phyloP scores from a whole-genome alignment of 2,329 filamentous ascomycete species.

The Colletotrichum incanum region DNA sequence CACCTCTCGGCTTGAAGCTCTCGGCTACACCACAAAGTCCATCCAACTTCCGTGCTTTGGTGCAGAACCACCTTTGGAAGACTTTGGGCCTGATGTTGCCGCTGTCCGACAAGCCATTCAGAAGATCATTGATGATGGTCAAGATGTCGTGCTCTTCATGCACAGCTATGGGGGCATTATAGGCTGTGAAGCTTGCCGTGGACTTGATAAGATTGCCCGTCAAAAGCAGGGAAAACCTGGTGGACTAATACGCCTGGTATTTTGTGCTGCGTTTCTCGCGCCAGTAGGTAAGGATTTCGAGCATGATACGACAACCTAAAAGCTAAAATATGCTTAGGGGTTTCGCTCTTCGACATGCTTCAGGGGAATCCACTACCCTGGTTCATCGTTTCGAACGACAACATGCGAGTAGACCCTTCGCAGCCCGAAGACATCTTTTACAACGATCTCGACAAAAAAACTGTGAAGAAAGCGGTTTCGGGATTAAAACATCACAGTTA shows the following conservation, averaged over 20 bases:
- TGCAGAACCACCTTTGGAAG: constrained; percentile 10
- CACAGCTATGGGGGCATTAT: constrained; percentile 53
- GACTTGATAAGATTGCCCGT: constrained; percentile 50
- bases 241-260: constrained; percentile 51
- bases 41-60: constrained; percentile 24
- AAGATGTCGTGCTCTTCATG: constrained; percentile 56
- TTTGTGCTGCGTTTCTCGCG: constrained; percentile 6
- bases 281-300: background rate
- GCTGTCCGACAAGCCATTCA: constrained; percentile 49
- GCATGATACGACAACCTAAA: background rate
- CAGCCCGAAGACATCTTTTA: background rate
- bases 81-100: constrained; percentile 47
- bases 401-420: background rate
- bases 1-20: constrained; percentile 22
- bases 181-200: constrained; percentile 51
- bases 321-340: background rate
- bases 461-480: background rate
- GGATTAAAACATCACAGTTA: background rate
- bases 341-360: constrained; percentile 4
- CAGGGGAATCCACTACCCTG: background rate
- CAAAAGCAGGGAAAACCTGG: constrained; percentile 50
- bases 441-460: constrained; percentile 1
- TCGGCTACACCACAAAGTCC: constrained; percentile 3
- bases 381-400: constrained; percentile 13
- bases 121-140: constrained; percentile 52